Base-by-base conservation (phyloP, 106 monocot genomes). In the Phalaenopsis equestris region DNA sequence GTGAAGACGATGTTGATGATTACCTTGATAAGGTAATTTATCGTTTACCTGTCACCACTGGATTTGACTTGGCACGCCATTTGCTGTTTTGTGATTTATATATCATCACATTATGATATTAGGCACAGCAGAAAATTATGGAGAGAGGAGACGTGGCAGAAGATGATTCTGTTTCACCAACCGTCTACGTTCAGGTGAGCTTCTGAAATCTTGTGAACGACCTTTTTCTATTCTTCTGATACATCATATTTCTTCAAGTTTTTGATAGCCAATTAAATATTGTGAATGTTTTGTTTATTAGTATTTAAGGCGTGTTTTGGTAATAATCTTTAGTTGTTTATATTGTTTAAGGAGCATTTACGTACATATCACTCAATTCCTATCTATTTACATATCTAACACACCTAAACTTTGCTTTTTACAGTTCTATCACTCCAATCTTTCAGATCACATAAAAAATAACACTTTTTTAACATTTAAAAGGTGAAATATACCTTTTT, bases 1-100 rank as follows among this genome's bases (percentile, higher is more conserved):
- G 87, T 64, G 91, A 99, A 81, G 92, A 93, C 8, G 86, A 81
- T 78, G 87, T 99, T 36, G 92, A 99, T 90, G 85, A 89, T 43
- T 94, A 99, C 78, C 83, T 99, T 38, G 94, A 94, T 81, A 93
- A 94, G 89, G 98, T 94, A 72, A 19, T 75, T 41, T 67, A 5
- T 72, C 36, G 43, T 58, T 70, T 77, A 6, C 7, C 61, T 55
- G 30, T 77, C 42, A 18, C 24, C 6, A 36, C 30, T 30, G 9
- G 14, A 38, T 2, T 55, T 37, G 41, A 56, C 12, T 47, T 39
- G 55, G n/a, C 8, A 18, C 14, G 39, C 8, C 56, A 41, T 6
- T 78, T 7, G 39, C 8, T 41, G 39, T 6, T 78, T 7, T 49
- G 55, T 56, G 70, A 56, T 30, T 52, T 24, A 9, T 8, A 7